Percentiles rank a stretch among this genome's conserved stretches.
phyloP scores from a whole-genome alignment of 495 filamentous ascomycete genomes.

The Aspergillus panamensis region DNA sequence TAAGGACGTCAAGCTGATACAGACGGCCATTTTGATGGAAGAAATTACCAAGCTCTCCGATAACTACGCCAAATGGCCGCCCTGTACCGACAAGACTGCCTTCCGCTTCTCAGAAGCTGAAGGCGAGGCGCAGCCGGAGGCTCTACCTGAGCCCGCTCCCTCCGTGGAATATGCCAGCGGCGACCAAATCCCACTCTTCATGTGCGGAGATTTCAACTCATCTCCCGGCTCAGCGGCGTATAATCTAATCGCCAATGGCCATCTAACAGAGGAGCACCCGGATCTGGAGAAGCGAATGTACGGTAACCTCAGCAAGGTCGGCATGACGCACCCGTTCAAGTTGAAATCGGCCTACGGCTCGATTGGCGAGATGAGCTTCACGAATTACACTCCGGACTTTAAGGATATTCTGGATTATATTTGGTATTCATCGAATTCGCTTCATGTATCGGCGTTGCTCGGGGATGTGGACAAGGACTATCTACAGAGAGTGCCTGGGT shows the following conservation, averaged over 20 bases:
- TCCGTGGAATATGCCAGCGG: conserved; percentile 77
- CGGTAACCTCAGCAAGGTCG: conserved; percentile 85
- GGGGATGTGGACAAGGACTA: conserved; percentile 90
- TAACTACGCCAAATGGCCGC: conserved; percentile 69
- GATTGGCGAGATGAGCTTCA: conserved; percentile 81
- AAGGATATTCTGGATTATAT: conserved; percentile 91
- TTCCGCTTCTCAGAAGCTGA: conserved; percentile 62
- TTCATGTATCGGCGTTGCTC: conserved; percentile 82
- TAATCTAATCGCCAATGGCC: conserved; percentile 75
- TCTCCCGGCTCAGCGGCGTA: conserved; percentile 79
- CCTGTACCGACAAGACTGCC: conserved; percentile 74
- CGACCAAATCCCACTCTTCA: conserved; percentile 81
- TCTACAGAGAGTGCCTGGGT: conserved; percentile 84
- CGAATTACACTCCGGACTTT: conserved; percentile 93
- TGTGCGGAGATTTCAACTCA: conserved; percentile 97
- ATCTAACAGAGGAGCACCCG: conserved; percentile 64
- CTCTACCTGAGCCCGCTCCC: conserved; percentile 53
- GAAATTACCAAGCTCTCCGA: conserved; percentile 79
- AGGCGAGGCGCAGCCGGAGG: conserved; percentile 49
- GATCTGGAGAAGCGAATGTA: conserved; percentile 74
- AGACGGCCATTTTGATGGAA: conserved; percentile 92
- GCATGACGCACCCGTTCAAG: conserved; percentile 91
- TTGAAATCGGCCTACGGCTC: conserved; percentile 81
- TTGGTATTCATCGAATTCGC: conserved; percentile 89
- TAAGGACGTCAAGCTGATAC: conserved; percentile 90